Percentiles rank a stretch among this genome's conserved stretches.
Conservation (phyloP, 352 stramenopile genomes). For the Phytophthora sansomeana region DNA sequence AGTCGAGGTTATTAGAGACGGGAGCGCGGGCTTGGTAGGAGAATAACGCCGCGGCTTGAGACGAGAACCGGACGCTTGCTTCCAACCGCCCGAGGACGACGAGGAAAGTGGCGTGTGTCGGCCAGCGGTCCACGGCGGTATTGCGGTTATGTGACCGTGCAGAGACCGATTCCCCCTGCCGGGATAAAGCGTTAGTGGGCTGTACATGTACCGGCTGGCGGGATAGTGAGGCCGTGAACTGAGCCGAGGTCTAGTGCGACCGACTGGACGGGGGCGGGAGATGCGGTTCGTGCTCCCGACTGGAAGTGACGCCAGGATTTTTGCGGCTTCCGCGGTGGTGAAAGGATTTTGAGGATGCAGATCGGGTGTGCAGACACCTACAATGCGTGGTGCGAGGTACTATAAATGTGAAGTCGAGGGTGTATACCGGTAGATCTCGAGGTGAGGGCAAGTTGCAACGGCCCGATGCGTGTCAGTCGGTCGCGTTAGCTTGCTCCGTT, state of each 20-base stretch:
- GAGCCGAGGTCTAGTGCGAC: no score
- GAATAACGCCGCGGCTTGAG: no score
- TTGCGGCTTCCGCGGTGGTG: no score
- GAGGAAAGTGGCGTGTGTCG: slow-evolving; percentile 1
- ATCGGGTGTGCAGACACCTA: background rate
- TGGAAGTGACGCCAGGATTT: no score
- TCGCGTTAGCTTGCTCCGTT: background rate
- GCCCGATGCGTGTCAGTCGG: slow-evolving; percentile 8
- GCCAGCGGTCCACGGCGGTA: slow-evolving; percentile 29
- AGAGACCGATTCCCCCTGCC: slow-evolving; percentile 22
- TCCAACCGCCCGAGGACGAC: no score
- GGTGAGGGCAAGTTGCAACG: slow-evolving; percentile 1
- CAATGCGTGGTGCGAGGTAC: background rate
- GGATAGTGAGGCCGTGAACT: slow-evolving; percentile 1
- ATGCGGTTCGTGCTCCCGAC: slow-evolving; percentile 7
- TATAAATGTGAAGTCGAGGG: no score
- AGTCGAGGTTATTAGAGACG: no score
- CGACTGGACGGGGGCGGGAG: no score
- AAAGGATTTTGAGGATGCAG: no score
- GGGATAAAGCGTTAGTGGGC: slow-evolving; percentile 14
- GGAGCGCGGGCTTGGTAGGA: no score
- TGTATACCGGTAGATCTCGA: no score
- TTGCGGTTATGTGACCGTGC: slow-evolving; percentile 36
- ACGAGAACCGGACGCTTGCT: background rate
- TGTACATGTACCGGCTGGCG: slow-evolving; percentile 8